Conservation (phyloP, 116 monocot species). For the Posidonia oceanica region DNA sequence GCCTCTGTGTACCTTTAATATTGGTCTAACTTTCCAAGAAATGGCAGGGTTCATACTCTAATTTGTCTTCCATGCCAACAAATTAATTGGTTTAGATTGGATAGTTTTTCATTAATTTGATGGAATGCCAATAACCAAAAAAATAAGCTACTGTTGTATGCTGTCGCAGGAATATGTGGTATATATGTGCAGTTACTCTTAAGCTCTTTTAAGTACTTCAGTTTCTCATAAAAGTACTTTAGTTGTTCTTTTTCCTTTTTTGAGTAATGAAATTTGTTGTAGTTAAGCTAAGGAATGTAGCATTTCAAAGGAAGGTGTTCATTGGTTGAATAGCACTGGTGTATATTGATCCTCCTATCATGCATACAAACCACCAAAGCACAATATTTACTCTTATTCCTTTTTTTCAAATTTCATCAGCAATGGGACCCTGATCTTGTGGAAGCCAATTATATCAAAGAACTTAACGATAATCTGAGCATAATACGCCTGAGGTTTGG, state of each 20-base stretch:
- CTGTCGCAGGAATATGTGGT: no score
- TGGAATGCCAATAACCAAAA: no score
- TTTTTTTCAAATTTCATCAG: constrained; percentile 14
- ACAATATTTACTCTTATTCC: not conserved
- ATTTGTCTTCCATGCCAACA: no score
- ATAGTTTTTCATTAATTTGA: no score
- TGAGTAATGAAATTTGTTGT: not conserved
- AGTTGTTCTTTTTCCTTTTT: not conserved
- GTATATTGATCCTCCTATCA: no score
- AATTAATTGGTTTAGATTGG: no score
- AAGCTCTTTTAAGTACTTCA: not conserved
- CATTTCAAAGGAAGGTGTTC: not conserved
- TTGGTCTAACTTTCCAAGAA: not conserved
- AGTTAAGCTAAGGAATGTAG: not conserved
- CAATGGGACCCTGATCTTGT: constrained; percentile 85
- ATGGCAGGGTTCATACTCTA: not conserved
- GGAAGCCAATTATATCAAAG: constrained; percentile 71
- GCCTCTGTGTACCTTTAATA: not conserved
- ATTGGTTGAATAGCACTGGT: not conserved
- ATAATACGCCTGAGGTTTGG: constrained; percentile 71
- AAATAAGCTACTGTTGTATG: no score
- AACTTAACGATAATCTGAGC: constrained; percentile 51
- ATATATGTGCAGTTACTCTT: no score
- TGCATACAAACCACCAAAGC: no score
- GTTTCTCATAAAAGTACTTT: not conserved